Evolutionary conservation across 2,329 filamentous ascomycete species (phyloP), one percentile per base, ranked within the genome.

Genomic region (Remersonia thermophila): DNA sequence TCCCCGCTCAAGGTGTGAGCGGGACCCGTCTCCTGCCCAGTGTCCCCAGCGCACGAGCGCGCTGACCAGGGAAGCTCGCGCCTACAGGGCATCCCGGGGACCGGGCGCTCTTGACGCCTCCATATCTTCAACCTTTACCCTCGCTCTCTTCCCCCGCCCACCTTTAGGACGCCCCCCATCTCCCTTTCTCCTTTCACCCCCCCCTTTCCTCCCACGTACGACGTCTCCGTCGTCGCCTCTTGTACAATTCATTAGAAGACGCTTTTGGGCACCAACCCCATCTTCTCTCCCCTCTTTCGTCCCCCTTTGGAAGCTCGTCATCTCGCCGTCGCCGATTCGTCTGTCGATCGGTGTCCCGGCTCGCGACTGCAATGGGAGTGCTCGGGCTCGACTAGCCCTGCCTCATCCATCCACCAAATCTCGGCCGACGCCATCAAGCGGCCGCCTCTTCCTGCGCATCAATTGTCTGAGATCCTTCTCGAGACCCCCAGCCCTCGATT

Each of bases 291-390:
- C 20, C 20, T 23, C 20, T 9, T 23, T 37, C 17, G 28, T 25
- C 27, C 17, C 31, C n/a, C 17, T 17, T 28, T 12, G 28, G 32
- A 15, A 17, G 28, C 10, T 26, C 26, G 31, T 30, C 30, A 29
- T 32, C 33, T 35, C 39, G 32, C 39, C 46, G 35, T 34, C 27
- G 27, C 14, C 38, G 23, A 35, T 28, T 18, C 20, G 20, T 34
- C 33, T 34, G 36, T 39, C n/a, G 18, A 27, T 36, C 44, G 32
- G 35, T 33, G 36, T 39, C 42, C 38, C 37, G 37, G 27, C 36
- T 39, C 39, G 36, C 37, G 39, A 41, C 41, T 46, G 47, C 46
- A 44, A 51, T 49, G 48, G 45, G 47, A 47, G 20, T 23, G 9
- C 9, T 9, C 20, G 33, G 33, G 45, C 42, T 44, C 44, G 41